phyloP scores from a whole-genome alignment of 2,329 filamentous ascomycete genomes.

The Coniochaeta sp. region DNA sequence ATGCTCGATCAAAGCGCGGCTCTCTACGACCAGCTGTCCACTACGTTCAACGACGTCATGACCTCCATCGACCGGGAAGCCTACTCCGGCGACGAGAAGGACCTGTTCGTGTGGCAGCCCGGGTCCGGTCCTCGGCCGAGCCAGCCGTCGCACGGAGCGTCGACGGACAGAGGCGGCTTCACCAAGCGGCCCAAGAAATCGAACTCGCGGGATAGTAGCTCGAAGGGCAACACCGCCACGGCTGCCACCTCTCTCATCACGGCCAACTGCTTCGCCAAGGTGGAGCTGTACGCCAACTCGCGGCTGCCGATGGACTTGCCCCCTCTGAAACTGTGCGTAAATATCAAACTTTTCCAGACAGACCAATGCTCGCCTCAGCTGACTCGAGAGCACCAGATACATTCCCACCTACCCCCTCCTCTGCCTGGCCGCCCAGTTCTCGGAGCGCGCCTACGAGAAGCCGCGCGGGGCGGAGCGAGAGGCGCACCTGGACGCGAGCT shows the following conservation, averaged over 20 bases:
- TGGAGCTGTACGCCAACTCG: conserved; percentile 72
- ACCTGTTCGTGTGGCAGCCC: conserved; percentile 38
- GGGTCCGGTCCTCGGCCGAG: background rate
- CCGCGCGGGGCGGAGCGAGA: conserved; percentile 57
- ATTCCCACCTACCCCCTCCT: conserved; percentile 70
- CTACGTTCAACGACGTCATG: conserved; percentile 60
- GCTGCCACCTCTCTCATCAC: conserved; percentile 28
- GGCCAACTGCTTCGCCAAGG: conserved; percentile 64
- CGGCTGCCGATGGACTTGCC: conserved; percentile 61
- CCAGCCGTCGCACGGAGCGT: background rate
- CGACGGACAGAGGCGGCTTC: conserved; percentile 1
- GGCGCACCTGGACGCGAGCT: conserved; percentile 64
- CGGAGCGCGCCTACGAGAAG: conserved; percentile 64
- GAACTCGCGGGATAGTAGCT: conserved; percentile 22
- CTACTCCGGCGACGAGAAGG: conserved; percentile 44
- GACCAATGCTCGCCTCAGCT: background rate
- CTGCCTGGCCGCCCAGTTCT: conserved; percentile 72
- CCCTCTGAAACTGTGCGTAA: conserved; percentile 55
- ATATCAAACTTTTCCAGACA: too few relatives aligned
- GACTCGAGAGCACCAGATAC: conserved; percentile 40
- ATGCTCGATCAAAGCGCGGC: conserved; percentile 37
- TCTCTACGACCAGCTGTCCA: conserved; percentile 52
- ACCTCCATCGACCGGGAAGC: conserved; percentile 63
- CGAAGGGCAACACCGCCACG: conserved; percentile 27
- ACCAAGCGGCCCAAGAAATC: conserved; percentile 16